These are phyloP conservation scores for Huntiella moniliformis DNA, from an alignment of 2,329 filamentous ascomycete genomes.

Conservation along the genomic window DNA sequence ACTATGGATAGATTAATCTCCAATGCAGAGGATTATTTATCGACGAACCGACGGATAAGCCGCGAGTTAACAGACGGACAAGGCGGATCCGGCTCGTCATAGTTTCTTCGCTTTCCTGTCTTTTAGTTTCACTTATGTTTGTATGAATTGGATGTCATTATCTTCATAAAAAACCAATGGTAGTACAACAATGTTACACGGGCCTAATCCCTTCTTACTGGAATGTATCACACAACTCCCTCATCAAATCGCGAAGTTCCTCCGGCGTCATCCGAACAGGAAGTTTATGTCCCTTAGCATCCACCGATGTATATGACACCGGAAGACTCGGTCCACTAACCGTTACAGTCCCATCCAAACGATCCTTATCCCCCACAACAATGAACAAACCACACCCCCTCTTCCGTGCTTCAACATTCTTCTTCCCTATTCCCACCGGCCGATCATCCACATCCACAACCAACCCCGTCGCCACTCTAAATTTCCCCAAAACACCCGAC, in stretches of 20 bases:
- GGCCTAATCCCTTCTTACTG: conserved; percentile 19
- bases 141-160: conserved; percentile 1
- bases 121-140: background rate
- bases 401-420: conserved; percentile 50
- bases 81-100: background rate
- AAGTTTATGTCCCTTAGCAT: conserved; percentile 7
- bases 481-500: conserved; percentile 20
- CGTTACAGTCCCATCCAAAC: conserved; percentile 37
- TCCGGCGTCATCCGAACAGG: conserved; percentile 25
- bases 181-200: conserved; percentile 6
- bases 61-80: background rate
- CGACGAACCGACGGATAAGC: conserved; percentile 1
- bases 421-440: conserved; percentile 42
- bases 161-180: background rate
- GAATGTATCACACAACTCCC: conserved; percentile 27
- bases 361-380: conserved; percentile 49
- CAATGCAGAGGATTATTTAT: conserved; percentile 5
- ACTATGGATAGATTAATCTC: conserved; percentile 3
- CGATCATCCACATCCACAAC: conserved; percentile 53
- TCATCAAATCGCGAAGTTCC: conserved; percentile 27
- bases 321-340: conserved; percentile 24
- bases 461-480: conserved; percentile 39
- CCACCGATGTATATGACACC: background rate
- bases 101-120: too few species aligned
- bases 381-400: conserved; percentile 59